Base-by-base conservation (phyloP, 1,284 basidiomycete species). In the Irpex rosettiformis region DNA sequence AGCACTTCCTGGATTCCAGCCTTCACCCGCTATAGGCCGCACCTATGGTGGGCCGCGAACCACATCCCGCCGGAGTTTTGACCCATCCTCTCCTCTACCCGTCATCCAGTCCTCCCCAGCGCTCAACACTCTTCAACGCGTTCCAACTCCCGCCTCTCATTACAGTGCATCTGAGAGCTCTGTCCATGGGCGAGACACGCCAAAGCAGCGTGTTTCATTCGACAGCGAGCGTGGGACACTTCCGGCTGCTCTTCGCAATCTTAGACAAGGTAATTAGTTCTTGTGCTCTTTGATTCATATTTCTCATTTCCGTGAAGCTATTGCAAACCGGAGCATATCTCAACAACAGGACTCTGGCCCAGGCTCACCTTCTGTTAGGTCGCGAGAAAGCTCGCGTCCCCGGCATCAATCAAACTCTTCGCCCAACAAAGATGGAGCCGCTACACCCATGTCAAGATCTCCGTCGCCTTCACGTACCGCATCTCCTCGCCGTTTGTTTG, bases 401-500 rank as follows among this genome's bases (percentile, higher is more conserved):
- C 55, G 64, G 60, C 53, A 53, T 61, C 10, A 66, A 62, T 1
- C 65, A 63, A 4, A 56, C 58, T 22, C 29, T 51, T 51, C 48
- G 18, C 48, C 48, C 11, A 52, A 53, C 8, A 66, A 66, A 57
- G 69, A 69, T 1, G 58, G 58, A 1, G 55, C 58, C 11, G 57
- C 61, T 16, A 65, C 66, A 2, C 65, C 68, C 0, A 60, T 54
- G 3, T 69, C 69, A 16, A 66, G 67, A 1, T 75, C 73, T 1
- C 69, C 69, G 0, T 69, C 75, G 7, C 76, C 71, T 45, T 78
- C 77, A 3, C 76, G 81, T 18, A 69, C 75, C 1, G 69, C 74
- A 0, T 81, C 79, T 0, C 81, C 80, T 0, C 67, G 79, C 0
- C 75, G 77, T 49, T 68, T 74, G 2, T 63, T 79, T 62, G 65